Base-by-base conservation (phyloP, 495 filamentous ascomycete species). In the Aspergillus nidulans region DNA sequence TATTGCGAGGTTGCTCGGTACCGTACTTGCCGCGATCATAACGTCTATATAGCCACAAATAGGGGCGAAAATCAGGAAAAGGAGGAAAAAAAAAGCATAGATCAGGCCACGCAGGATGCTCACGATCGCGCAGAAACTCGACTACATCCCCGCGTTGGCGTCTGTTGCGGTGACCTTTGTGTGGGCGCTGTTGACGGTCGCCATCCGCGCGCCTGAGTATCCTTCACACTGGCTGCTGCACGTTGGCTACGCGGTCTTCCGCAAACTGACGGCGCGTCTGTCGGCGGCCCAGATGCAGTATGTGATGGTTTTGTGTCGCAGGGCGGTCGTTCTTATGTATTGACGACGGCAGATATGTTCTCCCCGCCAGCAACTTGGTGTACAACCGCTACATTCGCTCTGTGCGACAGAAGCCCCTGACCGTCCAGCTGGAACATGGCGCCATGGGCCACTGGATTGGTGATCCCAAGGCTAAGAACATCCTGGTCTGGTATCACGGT, bases 401-500 rank as follows among this genome's bases (percentile, higher is more conserved):
- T 30, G 60, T 68, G 9, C 65, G 69, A 39, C 63, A 78, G 42
- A 54, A 65, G 5, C 71, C 80, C 0, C 64, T 79, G 5, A 76
- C 71, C 10, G 76, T 81, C 25, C 69, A 78, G 1, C 67, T 86
- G 21, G 65, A 69, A 28, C 63, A 78, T 40, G 82, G 81, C n/a
- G 77, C 74, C 0, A 62, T 70, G 50, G 82, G 80, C 12, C 80
- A 83, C 57, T 87, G 85, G 84, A 55, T 86, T 6, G 84, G 85
- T 0, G 64, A 74, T 42, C 67, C 65, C 30, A 69, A 70, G 54
- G 80, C 82, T 4, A 66, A 78, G 55, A 78, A 83, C 50, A 64
- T 82, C 12, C 58, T 88, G 19, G 55, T 87, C 30, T 86, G 79
- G 69, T 83, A 77, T 55, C 83, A 85, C 52, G 85, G 80, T 82